Conservation (phyloP, 345 rosid genomes). For the Lepidium didymum region DNA sequence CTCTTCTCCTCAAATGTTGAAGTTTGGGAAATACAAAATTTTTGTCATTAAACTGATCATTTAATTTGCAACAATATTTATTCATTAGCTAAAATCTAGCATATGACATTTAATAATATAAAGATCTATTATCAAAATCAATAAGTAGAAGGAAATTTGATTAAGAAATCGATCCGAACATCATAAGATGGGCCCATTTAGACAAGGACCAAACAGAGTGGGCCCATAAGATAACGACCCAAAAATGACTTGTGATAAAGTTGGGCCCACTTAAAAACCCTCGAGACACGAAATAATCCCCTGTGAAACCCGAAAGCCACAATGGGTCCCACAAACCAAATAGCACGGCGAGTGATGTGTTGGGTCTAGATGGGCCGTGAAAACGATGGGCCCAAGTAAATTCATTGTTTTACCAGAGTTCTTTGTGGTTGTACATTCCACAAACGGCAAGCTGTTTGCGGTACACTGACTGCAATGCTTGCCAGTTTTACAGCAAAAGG, state of each 20-base stretch:
- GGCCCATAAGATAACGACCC: constrained; percentile 4
- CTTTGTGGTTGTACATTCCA: constrained; percentile 16
- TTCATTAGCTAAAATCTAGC: too few relatives aligned
- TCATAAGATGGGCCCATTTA: constrained; percentile 20
- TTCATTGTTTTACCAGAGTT: constrained; percentile 5
- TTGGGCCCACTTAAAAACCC: background rate
- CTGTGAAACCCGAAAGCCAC: constrained; percentile 12
- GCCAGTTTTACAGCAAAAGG: constrained; percentile 4
- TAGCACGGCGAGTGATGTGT: constrained; percentile 23
- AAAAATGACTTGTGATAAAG: constrained; percentile 8
- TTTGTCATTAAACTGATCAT: background rate
- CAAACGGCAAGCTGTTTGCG: constrained; percentile 22
- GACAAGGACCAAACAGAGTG: constrained; percentile 19
- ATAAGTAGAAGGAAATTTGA: background rate
- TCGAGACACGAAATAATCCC: background rate
- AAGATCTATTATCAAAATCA: background rate
- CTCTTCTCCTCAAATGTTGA: background rate
- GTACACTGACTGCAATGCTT: constrained; percentile 24
- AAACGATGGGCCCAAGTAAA: constrained; percentile 20
- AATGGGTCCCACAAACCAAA: constrained; percentile 9
- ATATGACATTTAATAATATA: background rate
- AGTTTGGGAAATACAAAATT: too few relatives aligned
- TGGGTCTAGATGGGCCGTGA: constrained; percentile 27
- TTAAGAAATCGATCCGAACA: constrained; percentile 3
- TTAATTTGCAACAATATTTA: background rate